Base-by-base conservation (phyloP, 495 filamentous ascomycete genomes). In the Penicillium daleae region DNA sequence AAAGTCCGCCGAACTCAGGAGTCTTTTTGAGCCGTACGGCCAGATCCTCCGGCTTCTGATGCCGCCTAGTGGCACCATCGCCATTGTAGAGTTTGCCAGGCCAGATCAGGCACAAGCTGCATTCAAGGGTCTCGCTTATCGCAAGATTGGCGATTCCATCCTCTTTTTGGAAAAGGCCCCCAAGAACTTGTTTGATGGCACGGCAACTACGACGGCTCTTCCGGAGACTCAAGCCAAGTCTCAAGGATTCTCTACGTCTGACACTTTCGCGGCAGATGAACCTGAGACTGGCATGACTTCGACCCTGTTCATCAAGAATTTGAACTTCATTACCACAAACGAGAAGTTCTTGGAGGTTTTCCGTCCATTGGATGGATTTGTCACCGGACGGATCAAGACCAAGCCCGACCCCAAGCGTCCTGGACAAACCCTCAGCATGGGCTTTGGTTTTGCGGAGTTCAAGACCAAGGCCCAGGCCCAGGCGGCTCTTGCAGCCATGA, bases 361-460 rank as follows among this genome's bases (percentile, higher is more conserved):
- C 76, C 80, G 84, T 57, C 84, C 90, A 21, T 81, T 98, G 57
- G 87, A 93, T 63, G 95, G 95, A 35, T 97, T 96, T 70, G 77
- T 91, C 57, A 91, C 90, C 35, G 92, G 90, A 17, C 85, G 84
- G 55, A 89, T 97, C 57, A 96, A 95, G 77, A 95, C 90, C 37
- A 97, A 95, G 74, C 82, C 87, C 3, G 90, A 97, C 66, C 86
- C 92, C 6, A 96, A 96, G 78, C 87, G 87, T 57, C 88, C 91
- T 1, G 92, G 88, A 6, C 88, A 93, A 73, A 80, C 87, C 2
- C 85, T 98, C 48, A 96, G 91, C 67, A 97, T 97, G 94, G 95
- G 95, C 9, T 97, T 96, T 71, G 95, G 93, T 42, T 99, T 99
- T 67, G 85, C 90, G 55, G 93, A 97, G 60, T 99, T 99, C 75